A percentile compares a stretch with the other conserved stretches of the same genome.
These are phyloP conservation scores for Lojkania enalia DNA, from an alignment of 2,329 filamentous ascomycete species.

Conservation along the genomic window DNA sequence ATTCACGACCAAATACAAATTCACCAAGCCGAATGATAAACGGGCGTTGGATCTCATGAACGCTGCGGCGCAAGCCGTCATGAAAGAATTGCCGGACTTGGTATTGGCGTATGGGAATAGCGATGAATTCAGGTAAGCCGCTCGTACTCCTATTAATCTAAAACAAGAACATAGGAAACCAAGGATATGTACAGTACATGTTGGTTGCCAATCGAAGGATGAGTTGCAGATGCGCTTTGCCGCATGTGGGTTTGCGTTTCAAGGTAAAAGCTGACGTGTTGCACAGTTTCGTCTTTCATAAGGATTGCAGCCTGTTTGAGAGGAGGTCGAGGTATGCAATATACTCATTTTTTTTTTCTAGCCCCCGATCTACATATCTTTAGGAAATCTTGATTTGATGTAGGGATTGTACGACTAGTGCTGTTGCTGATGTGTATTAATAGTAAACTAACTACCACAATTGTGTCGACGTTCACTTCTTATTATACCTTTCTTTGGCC, in stretches of 20 bases:
- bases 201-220: background rate
- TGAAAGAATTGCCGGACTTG: slow-evolving; percentile 82
- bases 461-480: slow-evolving; percentile 91
- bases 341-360: slow-evolving; percentile 2
- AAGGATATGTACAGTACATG: background rate
- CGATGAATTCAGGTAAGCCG: slow-evolving; percentile 79
- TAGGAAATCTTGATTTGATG: background rate
- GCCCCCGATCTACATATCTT: slow-evolving; percentile 1
- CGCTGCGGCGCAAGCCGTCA: slow-evolving; percentile 79
- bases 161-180: background rate
- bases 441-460: slow-evolving; percentile 87
- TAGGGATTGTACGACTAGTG: background rate
- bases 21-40: slow-evolving; percentile 89
- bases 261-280: slow-evolving; percentile 26
- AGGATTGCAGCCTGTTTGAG: slow-evolving; percentile 80
- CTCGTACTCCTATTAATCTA: background rate
- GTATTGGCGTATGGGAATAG: slow-evolving; percentile 89
- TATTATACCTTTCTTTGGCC: slow-evolving; percentile 86
- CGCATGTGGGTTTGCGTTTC: slow-evolving; percentile 19
- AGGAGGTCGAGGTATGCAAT: slow-evolving; percentile 69
- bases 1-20: slow-evolving; percentile 79
- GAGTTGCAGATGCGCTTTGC: background rate
- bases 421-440: slow-evolving; percentile 20
- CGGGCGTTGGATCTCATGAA: slow-evolving; percentile 94
- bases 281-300: slow-evolving; percentile 86